Evolutionary conservation across 1,139 yeast genomes (phyloP).

Genomic region (Arxiozyma slooffiae): DNA sequence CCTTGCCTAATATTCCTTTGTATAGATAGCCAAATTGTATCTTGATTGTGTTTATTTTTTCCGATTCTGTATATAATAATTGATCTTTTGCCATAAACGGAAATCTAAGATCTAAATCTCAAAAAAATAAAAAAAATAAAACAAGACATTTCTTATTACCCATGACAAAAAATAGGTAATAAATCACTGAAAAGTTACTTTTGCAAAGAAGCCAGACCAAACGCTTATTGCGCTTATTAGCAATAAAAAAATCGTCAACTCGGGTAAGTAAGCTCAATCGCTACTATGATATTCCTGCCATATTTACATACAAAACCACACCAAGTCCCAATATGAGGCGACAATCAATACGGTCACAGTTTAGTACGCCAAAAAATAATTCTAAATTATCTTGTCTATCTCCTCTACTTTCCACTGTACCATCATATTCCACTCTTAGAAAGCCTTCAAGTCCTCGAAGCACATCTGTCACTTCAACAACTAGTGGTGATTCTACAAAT

Average conservation of each 20-base stretch:
- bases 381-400: constrained; percentile 1
- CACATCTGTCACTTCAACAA: constrained; percentile 14
- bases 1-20: too few relatives aligned
- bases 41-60: too few relatives aligned
- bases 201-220: too few relatives aligned
- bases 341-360: constrained; percentile 9
- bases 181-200: too few relatives aligned
- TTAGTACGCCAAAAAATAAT: constrained; percentile 1
- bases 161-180: too few relatives aligned
- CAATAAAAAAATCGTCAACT: background rate
- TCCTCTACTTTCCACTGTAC: constrained; percentile 5
- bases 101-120: background rate
- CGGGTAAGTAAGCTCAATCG: background rate
- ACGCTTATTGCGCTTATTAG: background rate
- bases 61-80: background rate
- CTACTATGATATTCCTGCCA: background rate
- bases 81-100: background rate
- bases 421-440: constrained; percentile 13
- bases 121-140: too few relatives aligned
- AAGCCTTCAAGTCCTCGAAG: constrained; percentile 12
- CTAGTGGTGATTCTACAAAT: constrained; percentile 10
- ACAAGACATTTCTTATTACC: too few relatives aligned
- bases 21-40: too few relatives aligned
- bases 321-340: constrained; percentile 9
- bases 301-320: background rate